Percentiles rank a stretch among this genome's conserved stretches.
phyloP scores from a whole-genome alignment of 176 grass and related monocot genomes.

The Eleusine indica region DNA sequence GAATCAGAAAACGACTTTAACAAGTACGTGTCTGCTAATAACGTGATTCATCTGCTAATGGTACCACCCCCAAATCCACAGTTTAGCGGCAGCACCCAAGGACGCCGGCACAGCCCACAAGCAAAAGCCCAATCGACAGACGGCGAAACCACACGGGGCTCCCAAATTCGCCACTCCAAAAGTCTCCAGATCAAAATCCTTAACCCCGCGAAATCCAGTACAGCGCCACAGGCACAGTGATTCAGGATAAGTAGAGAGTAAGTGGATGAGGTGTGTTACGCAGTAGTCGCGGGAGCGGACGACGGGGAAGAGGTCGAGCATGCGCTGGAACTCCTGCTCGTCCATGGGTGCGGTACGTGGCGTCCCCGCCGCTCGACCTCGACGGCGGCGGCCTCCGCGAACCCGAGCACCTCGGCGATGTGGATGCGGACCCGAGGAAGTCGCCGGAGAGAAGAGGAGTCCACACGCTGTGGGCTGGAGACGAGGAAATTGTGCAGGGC shows the following conservation, averaged over 20 bases:
- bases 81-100: constrained; percentile 1
- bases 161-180: neutral
- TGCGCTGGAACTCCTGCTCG: constrained; percentile 79
- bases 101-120: neutral
- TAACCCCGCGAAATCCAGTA: neutral
- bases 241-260: neutral
- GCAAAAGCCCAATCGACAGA: neutral
- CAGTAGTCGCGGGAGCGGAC: constrained; percentile 77
- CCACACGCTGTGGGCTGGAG: constrained; percentile 1
- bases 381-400: constrained; percentile 8
- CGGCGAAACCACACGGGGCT: neutral
- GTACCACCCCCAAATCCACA: neutral
- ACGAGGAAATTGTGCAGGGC: neutral
- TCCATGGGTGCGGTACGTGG: constrained; percentile 53
- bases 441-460: constrained; percentile 1
- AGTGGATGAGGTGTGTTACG: constrained; percentile 48
- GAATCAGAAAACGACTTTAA: neutral
- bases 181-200: neutral
- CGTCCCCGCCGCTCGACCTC: constrained; percentile 4
- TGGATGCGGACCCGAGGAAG: constrained; percentile 13
- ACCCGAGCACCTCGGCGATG: neutral
- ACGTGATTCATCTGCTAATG: neutral
- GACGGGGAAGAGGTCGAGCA: constrained; percentile 86
- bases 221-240: neutral
- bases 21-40: neutral